Evolutionary conservation across 108 stramenopile genomes (phyloP), one percentile per base, ranked within the genome.

Genomic region (Nitzschia inconspicua): DNA sequence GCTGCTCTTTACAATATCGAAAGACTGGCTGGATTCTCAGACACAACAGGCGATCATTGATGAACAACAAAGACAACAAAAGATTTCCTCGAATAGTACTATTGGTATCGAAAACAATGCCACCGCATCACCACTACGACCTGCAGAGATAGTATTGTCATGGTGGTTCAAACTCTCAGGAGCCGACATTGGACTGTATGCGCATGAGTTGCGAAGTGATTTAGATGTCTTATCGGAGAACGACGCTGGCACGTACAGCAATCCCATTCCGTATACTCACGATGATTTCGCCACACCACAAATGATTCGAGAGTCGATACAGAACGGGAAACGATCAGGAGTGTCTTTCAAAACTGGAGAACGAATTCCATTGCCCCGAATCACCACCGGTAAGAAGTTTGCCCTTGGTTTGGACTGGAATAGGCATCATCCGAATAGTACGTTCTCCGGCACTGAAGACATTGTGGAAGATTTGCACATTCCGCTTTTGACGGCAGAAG

Each of bases 171-270:
- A 41, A 1, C 16, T 16, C 19, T 22, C 36, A 24, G 32, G 30
- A 11, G 35, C 64, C 2, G 34, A 36, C 30, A 22, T 41, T 24
- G 18, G 35, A 4, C 19, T 54, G 20, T 30, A 29, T 30, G 35
- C 51, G 16, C n/a, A 53, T 13, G 28, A 55, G 2, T 36, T 55
- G 19, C 64, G 64, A 14, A 55, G 55, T n/a, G 16, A n/a, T n/a
- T 50, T 46, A 0, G 14, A 20, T 18, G 35, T 48, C 3, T 41
- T 65, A 28, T 39, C 51, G 26, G 64, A 51, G 18, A 14, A 9
- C 4, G 53, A 65, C 34, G 64, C 64, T 7, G 64, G 64, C 9
- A 65, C 54, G 32, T 65, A 65, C 32, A 32, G 47, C 36, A 44
- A 26, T 18, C 64, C 42, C 0, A 65, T 65, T 46, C 64, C 54